Base-by-base conservation (phyloP, 2,329 filamentous ascomycete genomes). In the Trichoderma gracile region DNA sequence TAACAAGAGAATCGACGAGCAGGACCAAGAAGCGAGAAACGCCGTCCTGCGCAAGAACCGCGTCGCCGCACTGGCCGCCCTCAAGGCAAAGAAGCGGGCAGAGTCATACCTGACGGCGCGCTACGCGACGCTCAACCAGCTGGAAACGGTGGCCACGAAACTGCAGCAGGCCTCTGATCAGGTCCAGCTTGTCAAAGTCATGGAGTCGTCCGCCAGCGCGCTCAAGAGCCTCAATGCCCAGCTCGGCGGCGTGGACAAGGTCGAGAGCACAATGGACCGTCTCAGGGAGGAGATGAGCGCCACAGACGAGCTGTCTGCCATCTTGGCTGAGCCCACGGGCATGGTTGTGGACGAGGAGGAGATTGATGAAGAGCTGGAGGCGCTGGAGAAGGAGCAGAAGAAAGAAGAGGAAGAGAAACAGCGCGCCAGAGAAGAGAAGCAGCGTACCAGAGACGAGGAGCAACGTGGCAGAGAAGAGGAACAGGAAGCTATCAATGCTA, bases 81-180 rank as follows among this genome's bases (percentile, higher is more conserved):
- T 99, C 14, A 89, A 89, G 58, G 90, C 88, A 5, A 96, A 92
- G 79, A 97, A 95, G 75, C 79, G 91, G 8, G 88, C 90, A 30
- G 93, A 97, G 75, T 80, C 84, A 2, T 90, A 88, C 12, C 82
- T 98, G 0, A 80, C 86, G 33, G 86, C 87, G 68, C 87, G 93
- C 14, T 86, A 89, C 33, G 87, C 88, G 9, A 91, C 91, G 0
- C 83, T 97, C 2, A 80, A 82, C 47, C 93, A 97, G 76, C 83
- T 99, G 1, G 93, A 98, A 76, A 87, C 91, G 67, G 88, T 96
- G 0, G 90, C 92, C 61, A 77, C 83, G n/a, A 90, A 89, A 72
- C 91, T 99, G 59, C 89, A 97, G 74, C 88, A 94, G 75, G 95
- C 95, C 0, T 84, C 87, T 0, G 91, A 93, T 75, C 91, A 97